Base-by-base conservation (phyloP, 2,329 filamentous ascomycete species). In the Clarireedia homoeocarpa region DNA sequence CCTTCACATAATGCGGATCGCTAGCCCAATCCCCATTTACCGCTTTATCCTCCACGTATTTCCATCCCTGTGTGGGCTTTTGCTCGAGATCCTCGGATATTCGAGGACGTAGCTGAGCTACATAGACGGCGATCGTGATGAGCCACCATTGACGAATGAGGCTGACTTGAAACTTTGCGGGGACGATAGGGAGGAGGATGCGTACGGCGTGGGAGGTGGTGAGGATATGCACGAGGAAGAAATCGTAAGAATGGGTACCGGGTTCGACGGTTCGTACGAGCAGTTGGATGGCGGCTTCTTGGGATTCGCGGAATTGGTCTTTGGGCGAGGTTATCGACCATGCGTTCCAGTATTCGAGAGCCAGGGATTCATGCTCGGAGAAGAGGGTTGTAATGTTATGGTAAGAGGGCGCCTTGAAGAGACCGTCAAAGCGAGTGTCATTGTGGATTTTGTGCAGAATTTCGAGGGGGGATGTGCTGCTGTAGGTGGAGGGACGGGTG, bases 141-240 rank as follows among this genome's bases (percentile, higher is more conserved):
- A 99, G 74, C 88, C 90, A 96, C 91, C 94, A 97, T 69, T 95
- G 85, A 40, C 88, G 78, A 7, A 97, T 77, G 4, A 99, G 74
- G 23, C 75, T 75, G 47, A 90, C 70, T 63, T 96, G 92, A 64
- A 85, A 86, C 65, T 83, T 81, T 14, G 78, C 71, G 0, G 91
- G 90, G 10, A 96, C 74, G 38, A 89, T 71, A 0, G 94, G 89
- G 2, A 99, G 75, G 5, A 99, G 72, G 24, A 95, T 82, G n/a
- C 94, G 82, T 12, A 96, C 81, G 0, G 94, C 92, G 69, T 99
- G 91, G 58, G 86, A 91, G 20, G 88, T 86, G 0, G 89, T 95
- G 34, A 99, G 77, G 6, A 94, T 71, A 67, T 96, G 90, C 4
- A 88, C 84, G 44, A 91, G 71, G 72, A 90, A 89, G 73, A 95